Conservation (phyloP, 805 yeast genomes). For the Candida xyloterini region DNA sequence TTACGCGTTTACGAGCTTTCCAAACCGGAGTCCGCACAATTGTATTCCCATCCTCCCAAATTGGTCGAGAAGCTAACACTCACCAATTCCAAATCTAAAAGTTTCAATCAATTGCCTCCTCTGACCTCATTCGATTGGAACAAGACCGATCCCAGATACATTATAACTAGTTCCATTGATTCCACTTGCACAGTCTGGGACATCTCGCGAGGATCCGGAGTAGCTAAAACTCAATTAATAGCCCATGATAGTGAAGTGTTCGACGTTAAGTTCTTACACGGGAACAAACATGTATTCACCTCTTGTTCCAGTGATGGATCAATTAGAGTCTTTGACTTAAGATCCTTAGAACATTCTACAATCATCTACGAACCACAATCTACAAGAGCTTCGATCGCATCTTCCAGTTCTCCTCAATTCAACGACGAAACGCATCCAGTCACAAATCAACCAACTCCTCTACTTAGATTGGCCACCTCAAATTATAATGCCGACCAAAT, state of each 20-base stretch:
- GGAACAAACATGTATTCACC: slow-evolving; percentile 74
- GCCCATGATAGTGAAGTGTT: slow-evolving; percentile 96
- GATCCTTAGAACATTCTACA: slow-evolving; percentile 89
- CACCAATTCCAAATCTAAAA: slow-evolving; percentile 41
- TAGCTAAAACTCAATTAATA: slow-evolving; percentile 87
- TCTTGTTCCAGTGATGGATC: slow-evolving; percentile 96
- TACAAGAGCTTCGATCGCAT: background rate
- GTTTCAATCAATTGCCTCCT: slow-evolving; percentile 69
- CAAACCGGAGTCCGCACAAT: slow-evolving; percentile 11
- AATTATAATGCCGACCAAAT: slow-evolving; percentile 77
- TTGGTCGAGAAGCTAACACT: slow-evolving; percentile 41
- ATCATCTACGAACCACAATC: slow-evolving; percentile 80
- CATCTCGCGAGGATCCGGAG: slow-evolving; percentile 52
- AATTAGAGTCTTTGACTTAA: slow-evolving; percentile 84
- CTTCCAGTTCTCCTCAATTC: slow-evolving; percentile 15
- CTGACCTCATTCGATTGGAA: slow-evolving; percentile 96
- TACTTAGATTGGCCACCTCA: slow-evolving; percentile 73
- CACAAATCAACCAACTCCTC: slow-evolving; percentile 42
- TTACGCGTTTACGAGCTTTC: slow-evolving; percentile 46
- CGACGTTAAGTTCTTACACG: slow-evolving; percentile 82
- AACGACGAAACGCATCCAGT: slow-evolving; percentile 19
- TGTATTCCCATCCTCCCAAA: slow-evolving; percentile 8
- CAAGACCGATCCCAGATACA: slow-evolving; percentile 57
- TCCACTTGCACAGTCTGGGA: slow-evolving; percentile 99
- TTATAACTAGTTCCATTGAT: slow-evolving; percentile 86